A percentile compares a stretch with the other conserved stretches of the same genome.
These are phyloP conservation scores for Hericium alpestre DNA, from an alignment of 768 basidiomycete genomes.

Conservation along the genomic window DNA sequence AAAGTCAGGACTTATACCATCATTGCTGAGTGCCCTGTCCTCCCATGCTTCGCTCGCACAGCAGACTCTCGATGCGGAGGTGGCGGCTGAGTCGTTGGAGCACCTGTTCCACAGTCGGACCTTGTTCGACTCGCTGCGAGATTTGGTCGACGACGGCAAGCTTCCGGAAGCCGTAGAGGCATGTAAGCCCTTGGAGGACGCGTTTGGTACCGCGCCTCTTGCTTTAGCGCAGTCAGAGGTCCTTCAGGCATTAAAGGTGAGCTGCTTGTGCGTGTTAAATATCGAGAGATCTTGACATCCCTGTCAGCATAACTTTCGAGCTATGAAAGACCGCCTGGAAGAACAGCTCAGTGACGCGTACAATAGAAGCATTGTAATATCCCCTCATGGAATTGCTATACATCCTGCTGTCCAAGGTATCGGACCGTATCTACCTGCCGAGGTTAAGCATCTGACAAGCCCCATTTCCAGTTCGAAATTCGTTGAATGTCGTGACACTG, in stretches of 20 bases:
- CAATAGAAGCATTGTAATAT: conserved; percentile 43
- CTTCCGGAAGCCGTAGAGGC: conserved; percentile 53
- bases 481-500: conserved; percentile 39
- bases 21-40: conserved; percentile 42
- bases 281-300: not conserved
- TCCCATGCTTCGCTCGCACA: conserved; percentile 56
- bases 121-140: conserved; percentile 34
- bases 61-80: conserved; percentile 44
- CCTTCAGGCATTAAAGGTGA: conserved; percentile 48
- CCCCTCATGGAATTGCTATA: conserved; percentile 39
- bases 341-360: conserved; percentile 68
- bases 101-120: conserved; percentile 44
- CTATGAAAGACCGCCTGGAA: conserved; percentile 47
- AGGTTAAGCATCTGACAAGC: not conserved
- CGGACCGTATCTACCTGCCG: conserved; percentile 7
- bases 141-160: conserved; percentile 42
- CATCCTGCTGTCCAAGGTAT: conserved; percentile 38
- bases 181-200: conserved; percentile 29
- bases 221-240: conserved; percentile 44
- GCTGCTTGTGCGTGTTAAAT: conserved; percentile 13
- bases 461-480: conserved; percentile 42
- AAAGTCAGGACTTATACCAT: conserved; percentile 62
- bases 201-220: conserved; percentile 37
- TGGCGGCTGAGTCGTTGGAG: conserved; percentile 38
- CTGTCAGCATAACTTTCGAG: conserved; percentile 42